Percentiles rank a stretch among this genome's conserved stretches.
These are phyloP conservation scores for Aureobasidium lini DNA, from an alignment of 2,329 filamentous ascomycete genomes.

Conservation along the genomic window DNA sequence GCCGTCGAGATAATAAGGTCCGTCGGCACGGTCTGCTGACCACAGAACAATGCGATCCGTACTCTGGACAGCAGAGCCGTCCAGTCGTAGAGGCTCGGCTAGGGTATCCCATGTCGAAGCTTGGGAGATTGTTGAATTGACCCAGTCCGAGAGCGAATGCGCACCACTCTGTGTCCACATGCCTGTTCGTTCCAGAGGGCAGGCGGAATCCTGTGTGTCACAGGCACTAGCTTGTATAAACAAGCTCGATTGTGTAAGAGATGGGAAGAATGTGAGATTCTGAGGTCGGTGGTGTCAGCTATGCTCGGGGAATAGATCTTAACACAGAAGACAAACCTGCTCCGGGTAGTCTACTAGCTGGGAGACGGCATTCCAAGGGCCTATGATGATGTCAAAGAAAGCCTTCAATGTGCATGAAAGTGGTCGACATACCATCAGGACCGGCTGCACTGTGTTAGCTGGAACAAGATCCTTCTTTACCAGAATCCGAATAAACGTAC, in stretches of 20 bases:
- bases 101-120: background rate
- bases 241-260: background rate
- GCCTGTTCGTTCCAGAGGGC: background rate
- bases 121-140: background rate
- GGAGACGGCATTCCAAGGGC: background rate
- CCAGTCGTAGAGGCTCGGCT: background rate
- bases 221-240: slow-evolving; percentile 2
- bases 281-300: background rate
- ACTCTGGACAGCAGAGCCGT: background rate
- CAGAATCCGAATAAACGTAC: background rate
- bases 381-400: background rate
- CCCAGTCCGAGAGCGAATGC: background rate
- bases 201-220: background rate
- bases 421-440: background rate
- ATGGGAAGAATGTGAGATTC: background rate
- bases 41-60: background rate
- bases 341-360: background rate
- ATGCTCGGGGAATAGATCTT: background rate
- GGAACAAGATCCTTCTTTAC: background rate
- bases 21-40: background rate
- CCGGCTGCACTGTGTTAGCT: background rate
- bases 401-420: background rate
- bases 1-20: background rate
- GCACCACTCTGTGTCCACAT: background rate
- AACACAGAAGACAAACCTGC: background rate